These are phyloP conservation scores for Neonectria magnoliae DNA, from an alignment of 2,329 filamentous ascomycete species.

Conservation along the genomic window DNA sequence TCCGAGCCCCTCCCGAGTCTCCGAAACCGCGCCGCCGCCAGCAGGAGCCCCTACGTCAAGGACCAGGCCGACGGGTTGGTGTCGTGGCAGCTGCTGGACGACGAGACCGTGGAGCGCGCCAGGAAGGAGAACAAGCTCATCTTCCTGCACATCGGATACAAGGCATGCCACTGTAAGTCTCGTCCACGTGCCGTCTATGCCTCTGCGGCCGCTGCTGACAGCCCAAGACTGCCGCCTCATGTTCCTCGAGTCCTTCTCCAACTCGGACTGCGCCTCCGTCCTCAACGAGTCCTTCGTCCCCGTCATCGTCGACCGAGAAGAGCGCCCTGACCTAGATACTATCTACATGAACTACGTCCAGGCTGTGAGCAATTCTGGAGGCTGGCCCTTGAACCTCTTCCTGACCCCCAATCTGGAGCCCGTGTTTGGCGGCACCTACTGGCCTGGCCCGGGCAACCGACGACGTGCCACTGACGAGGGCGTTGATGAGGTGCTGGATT, in stretches of 20 bases:
- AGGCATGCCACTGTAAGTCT: slow-evolving; percentile 88
- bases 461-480: slow-evolving; percentile 49
- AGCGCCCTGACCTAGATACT: slow-evolving; percentile 91
- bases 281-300: slow-evolving; percentile 91
- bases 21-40: slow-evolving; percentile 50
- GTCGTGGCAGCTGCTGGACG: slow-evolving; percentile 89
- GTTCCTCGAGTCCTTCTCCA: slow-evolving; percentile 90
- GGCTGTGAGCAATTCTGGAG: slow-evolving; percentile 87
- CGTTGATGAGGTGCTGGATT: slow-evolving; percentile 74
- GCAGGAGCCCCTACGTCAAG: slow-evolving; percentile 68
- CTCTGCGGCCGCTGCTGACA: slow-evolving; percentile 30
- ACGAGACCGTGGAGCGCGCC: slow-evolving; percentile 79
- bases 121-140: slow-evolving; percentile 86
- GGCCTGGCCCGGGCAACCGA: slow-evolving; percentile 79
- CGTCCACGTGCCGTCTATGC: slow-evolving; percentile 17
- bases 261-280: slow-evolving; percentile 80
- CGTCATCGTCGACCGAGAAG: slow-evolving; percentile 92
- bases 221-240: slow-evolving; percentile 84
- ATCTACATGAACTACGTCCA: slow-evolving; percentile 99
- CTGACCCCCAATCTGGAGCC: slow-evolving; percentile 92
- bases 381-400: slow-evolving; percentile 98
- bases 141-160: slow-evolving; percentile 94
- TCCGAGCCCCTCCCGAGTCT: slow-evolving; percentile 41
- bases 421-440: slow-evolving; percentile 96
- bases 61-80: slow-evolving; percentile 84